These are phyloP conservation scores for Paraphysoderma sedebokerense DNA, from an alignment of 371 early-diverging fungal genomes.

Conservation along the genomic window DNA sequence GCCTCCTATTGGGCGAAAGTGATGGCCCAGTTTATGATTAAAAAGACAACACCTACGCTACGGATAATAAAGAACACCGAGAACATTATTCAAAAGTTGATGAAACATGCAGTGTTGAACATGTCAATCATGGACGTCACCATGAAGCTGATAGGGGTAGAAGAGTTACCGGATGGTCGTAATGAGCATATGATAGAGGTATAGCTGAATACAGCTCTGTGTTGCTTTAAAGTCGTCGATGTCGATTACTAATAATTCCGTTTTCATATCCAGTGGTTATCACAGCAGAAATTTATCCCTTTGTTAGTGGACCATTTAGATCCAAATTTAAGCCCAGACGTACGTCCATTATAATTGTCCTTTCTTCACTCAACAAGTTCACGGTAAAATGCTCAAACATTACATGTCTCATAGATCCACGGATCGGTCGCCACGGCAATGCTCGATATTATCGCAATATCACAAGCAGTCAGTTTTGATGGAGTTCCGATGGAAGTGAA, in stretches of 20 bases:
- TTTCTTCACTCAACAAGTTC: too few species aligned
- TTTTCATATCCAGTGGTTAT: slow-evolving; percentile 47
- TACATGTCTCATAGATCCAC: slow-evolving; percentile 71
- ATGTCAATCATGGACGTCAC: slow-evolving; percentile 78
- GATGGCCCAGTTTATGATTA: slow-evolving; percentile 60
- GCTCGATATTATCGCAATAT: slow-evolving; percentile 77
- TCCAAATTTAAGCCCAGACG: slow-evolving; percentile 53
- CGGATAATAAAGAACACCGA: background rate
- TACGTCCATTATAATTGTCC: slow-evolving; percentile 10
- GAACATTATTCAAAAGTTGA: background rate
- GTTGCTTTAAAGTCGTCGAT: too few species aligned
- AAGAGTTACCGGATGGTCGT: slow-evolving; percentile 67
- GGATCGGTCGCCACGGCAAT: slow-evolving; percentile 76
- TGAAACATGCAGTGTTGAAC: slow-evolving; percentile 32
- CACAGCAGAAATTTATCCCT: slow-evolving; percentile 53
- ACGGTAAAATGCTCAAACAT: too few species aligned
- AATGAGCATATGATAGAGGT: slow-evolving; percentile 47
- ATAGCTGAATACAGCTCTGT: too few species aligned
- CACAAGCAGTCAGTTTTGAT: slow-evolving; percentile 48
- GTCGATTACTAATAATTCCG: too few species aligned
- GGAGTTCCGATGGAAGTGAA: slow-evolving; percentile 50
- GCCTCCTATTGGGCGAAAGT: slow-evolving; percentile 79
- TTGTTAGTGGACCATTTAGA: slow-evolving; percentile 56
- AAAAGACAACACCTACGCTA: slow-evolving; percentile 32
- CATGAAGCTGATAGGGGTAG: slow-evolving; percentile 74